These are phyloP conservation scores for Dendrobium huoshanense DNA, from an alignment of 106 monocot species.

Conservation along the genomic window DNA sequence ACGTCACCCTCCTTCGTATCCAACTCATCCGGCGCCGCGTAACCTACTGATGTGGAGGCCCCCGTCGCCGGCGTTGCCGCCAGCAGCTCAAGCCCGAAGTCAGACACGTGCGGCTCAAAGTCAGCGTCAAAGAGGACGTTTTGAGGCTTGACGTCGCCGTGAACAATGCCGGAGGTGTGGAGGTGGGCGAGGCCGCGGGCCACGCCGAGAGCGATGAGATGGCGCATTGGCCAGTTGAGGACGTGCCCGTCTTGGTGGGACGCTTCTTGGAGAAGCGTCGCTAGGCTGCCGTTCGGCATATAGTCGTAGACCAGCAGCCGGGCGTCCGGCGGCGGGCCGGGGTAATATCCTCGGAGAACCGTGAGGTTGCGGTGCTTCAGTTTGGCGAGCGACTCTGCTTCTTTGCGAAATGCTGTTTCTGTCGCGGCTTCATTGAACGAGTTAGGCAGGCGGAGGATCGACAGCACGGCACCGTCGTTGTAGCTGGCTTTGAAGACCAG, in stretches of 20 bases:
- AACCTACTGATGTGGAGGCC: slow-evolving; percentile 54
- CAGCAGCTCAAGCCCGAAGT: slow-evolving; percentile 76
- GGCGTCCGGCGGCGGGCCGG: slow-evolving; percentile 84
- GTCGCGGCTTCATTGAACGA: slow-evolving; percentile 25
- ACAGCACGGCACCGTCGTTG: slow-evolving; percentile 73
- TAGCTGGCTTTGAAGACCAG: slow-evolving; percentile 89
- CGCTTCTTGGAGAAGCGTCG: slow-evolving; percentile 85
- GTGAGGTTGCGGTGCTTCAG: slow-evolving; percentile 91
- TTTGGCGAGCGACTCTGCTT: slow-evolving; percentile 77
- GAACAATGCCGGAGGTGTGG: slow-evolving; percentile 58
- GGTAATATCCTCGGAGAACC: slow-evolving; percentile 85
- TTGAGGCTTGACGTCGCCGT: slow-evolving; percentile 94
- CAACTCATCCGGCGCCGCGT: slow-evolving; percentile 66
- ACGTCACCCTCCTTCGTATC: slow-evolving; percentile 78
- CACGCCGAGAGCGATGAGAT: slow-evolving; percentile 86
- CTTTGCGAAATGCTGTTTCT: slow-evolving; percentile 70
- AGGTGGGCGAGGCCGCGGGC: slow-evolving; percentile 78
- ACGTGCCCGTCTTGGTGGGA: slow-evolving; percentile 89
- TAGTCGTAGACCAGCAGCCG: slow-evolving; percentile 90
- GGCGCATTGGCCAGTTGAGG: slow-evolving; percentile 94
- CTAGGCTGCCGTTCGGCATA: slow-evolving; percentile 98
- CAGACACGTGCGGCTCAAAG: slow-evolving; percentile 84
- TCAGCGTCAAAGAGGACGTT: slow-evolving; percentile 92
- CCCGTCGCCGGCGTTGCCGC: slow-evolving; percentile 17
- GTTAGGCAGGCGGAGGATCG: slow-evolving; percentile 68